Evolutionary conservation across 768 basidiomycete genomes (phyloP), one percentile per base, ranked within the genome.

Genomic region (Suillus placidus): DNA sequence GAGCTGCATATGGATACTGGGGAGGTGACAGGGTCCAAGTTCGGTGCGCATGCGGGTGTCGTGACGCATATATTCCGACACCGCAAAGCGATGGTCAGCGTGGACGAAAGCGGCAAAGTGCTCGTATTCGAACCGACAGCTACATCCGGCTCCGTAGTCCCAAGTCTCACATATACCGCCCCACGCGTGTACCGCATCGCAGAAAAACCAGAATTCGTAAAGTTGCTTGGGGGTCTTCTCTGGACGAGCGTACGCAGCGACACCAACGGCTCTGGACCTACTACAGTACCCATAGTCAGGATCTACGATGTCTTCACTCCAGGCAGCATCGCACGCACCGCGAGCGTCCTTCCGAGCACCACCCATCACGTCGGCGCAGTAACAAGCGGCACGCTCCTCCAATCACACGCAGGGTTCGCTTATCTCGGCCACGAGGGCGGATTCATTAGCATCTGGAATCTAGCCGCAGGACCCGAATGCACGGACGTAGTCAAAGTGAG

Each of bases 381-480:
- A 23, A 93, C 92, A 0, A 87, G 88, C 40, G 94, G 90, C 0
- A 87, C 95, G 0, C 80, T 93, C 38, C 75, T 98, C 8, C 89
- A 92, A 0, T 85, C 88, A 1, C 81, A 86, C 23, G 88, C 89
- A 0, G 81, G 85, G 2, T 76, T 81, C 35, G 90, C 93, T 45
- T 97, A 90, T 71, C 80, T 99, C 40, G 95, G 92, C 0, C 97
- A 99, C 71, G 96, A 99, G 76, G 95, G 92, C 49, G 97, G 97
- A 0, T 89, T 84, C 71, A 82, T 99, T 67, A 90, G 89, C 2
- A 80, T 96, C n/a, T 99, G 97, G 95, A 70, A 78, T 30, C 67
- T 86, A 12, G 80, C 81, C 2, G 82, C 83, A 0, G 79, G 82
- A 52, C 90, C 91, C 1, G 74, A 73, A 9, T 97, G 93, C 72